Percentiles rank a stretch among this genome's conserved stretches.
Evolutionary conservation across 140 eudicot genomes (phyloP).

Genomic region (Flaveria floridana): DNA sequence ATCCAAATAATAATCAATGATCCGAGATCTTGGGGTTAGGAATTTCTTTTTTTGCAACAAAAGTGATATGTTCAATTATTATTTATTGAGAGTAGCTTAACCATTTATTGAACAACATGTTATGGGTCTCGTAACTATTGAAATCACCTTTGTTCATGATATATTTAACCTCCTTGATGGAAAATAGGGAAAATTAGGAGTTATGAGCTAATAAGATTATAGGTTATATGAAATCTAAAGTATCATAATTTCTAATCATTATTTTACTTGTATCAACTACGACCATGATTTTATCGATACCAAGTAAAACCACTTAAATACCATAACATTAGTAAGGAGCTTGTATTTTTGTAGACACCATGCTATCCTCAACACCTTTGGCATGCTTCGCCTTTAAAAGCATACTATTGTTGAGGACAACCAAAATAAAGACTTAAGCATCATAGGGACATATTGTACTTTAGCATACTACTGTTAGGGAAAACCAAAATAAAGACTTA

Average conservation of each 20-base stretch:
- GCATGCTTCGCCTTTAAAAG: slow-evolving; percentile 9
- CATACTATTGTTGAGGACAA: neutral
- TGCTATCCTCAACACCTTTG: neutral
- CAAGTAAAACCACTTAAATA: neutral
- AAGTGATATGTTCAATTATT: neutral
- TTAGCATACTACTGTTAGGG: neutral
- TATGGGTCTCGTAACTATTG: neutral
- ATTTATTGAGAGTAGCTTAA: neutral
- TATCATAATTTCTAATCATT: neutral
- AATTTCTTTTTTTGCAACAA: too few species aligned
- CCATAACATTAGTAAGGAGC: slow-evolving; percentile 2
- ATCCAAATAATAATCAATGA: too few species aligned
- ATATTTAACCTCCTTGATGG: slow-evolving; percentile 5
- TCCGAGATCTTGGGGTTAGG: too few species aligned
- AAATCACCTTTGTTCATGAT: neutral
- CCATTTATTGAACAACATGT: neutral
- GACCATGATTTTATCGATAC: neutral
- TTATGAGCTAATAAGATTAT: slow-evolving; percentile 16
- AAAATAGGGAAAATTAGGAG: neutral
- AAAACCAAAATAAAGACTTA: too few species aligned
- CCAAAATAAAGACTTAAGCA: neutral
- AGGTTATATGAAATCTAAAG: neutral
- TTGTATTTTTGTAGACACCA: neutral
- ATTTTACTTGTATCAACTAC: neutral
- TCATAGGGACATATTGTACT: slow-evolving; percentile 32